These are phyloP conservation scores for Brassica juncea DNA, from an alignment of 345 rosid genomes.

Conservation along the genomic window DNA sequence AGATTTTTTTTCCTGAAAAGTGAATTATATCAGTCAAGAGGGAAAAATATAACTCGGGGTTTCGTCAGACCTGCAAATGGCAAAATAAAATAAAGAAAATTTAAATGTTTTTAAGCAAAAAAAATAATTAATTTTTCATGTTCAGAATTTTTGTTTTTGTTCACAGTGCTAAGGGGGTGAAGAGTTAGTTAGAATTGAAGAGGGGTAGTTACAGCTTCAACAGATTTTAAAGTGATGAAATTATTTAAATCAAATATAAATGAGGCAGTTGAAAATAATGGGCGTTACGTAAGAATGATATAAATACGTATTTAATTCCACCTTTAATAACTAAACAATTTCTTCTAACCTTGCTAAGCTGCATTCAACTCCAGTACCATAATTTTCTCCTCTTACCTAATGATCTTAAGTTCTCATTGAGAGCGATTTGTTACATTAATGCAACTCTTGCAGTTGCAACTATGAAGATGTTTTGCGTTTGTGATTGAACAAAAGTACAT, in stretches of 20 bases:
- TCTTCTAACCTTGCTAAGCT: not conserved
- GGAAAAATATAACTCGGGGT: not conserved
- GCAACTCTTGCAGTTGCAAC: not conserved
- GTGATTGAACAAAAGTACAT: not conserved
- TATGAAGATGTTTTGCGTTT: not conserved
- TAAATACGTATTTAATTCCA: conserved; percentile 37
- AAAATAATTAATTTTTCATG: not conserved
- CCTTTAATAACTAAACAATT: conserved; percentile 1
- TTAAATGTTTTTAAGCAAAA: not conserved
- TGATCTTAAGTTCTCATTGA: not conserved
- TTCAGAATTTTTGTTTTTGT: not conserved
- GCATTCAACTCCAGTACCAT: conserved; percentile 5
- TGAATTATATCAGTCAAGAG: not conserved
- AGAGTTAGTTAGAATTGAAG: conserved; percentile 34
- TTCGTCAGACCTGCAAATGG: conserved; percentile 12
- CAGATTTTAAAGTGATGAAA: conserved; percentile 37
- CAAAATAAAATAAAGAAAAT: not conserved
- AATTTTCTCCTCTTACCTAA: not conserved
- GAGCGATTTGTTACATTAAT: not conserved
- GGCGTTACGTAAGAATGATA: conserved; percentile 37
- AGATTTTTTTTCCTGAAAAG: not conserved
- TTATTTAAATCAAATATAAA: conserved; percentile 37
- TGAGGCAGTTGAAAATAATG: conserved; percentile 42
- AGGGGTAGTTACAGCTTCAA: conserved; percentile 34
- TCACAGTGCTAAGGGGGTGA: conserved; percentile 10